phyloP scores from a whole-genome alignment of 495 filamentous ascomycete species.

The Paragyromitra xinjiangensis region DNA sequence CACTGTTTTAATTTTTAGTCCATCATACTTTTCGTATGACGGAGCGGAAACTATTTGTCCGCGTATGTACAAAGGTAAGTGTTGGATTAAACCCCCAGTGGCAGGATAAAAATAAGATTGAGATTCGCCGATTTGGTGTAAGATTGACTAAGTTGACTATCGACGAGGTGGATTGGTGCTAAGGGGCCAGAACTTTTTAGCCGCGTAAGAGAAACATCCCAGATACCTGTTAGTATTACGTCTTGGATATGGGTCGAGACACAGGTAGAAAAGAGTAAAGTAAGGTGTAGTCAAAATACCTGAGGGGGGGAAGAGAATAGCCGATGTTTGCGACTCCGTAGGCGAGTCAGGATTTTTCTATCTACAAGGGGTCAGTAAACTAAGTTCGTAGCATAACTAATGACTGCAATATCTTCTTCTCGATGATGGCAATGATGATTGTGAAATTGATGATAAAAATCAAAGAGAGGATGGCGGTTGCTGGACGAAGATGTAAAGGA shows the following conservation, averaged over 20 bases:
- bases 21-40: not conserved
- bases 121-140: not conserved
- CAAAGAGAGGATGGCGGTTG: not conserved
- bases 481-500: too few relatives aligned
- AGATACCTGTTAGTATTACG: not conserved
- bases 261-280: not conserved
- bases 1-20: conserved; percentile 11
- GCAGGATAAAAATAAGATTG: not conserved
- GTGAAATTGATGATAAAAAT: not conserved
- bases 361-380: not conserved
- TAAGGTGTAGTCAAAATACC: not conserved
- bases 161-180: not conserved
- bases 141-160: not conserved
- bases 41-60: conserved; percentile 1
- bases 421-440: not conserved
- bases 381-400: not conserved
- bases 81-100: not conserved
- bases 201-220: not conserved
- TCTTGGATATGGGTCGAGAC: not conserved
- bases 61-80: not conserved
- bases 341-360: not conserved
- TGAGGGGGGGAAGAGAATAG: not conserved
- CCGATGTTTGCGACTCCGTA: not conserved
- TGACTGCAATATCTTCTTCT: not conserved
- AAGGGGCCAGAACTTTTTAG: not conserved